phyloP scores from a whole-genome alignment of 1,284 basidiomycete genomes.

The Cutaneotrichosporon mucoides region DNA sequence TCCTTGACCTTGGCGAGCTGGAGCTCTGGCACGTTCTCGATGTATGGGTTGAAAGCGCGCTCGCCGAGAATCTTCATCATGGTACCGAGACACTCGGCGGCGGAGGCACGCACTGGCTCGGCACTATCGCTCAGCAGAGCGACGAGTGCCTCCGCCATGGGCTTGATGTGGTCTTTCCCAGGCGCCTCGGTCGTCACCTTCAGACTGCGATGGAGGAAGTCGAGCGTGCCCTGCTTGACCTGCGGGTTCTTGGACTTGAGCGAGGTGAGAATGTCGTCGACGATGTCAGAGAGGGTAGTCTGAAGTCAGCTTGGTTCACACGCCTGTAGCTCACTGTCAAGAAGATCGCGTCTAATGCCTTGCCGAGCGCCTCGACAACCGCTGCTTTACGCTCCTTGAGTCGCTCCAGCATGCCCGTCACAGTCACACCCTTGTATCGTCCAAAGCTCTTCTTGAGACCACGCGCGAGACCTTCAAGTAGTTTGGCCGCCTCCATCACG shows the following conservation, averaged over 20 bases:
- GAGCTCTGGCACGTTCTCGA: slow-evolving; percentile 84
- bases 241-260: slow-evolving; percentile 92
- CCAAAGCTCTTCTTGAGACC: slow-evolving; percentile 73
- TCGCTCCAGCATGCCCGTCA: slow-evolving; percentile 79
- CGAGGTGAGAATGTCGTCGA: slow-evolving; percentile 75
- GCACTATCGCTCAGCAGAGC: slow-evolving; percentile 78
- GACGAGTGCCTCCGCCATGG: slow-evolving; percentile 73
- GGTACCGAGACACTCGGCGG: slow-evolving; percentile 80
- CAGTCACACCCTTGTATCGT: slow-evolving; percentile 67
- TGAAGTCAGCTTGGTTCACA: slow-evolving; percentile 48
- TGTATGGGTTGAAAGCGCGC: slow-evolving; percentile 77
- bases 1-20: slow-evolving; percentile 93
- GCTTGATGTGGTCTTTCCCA: slow-evolving; percentile 72
- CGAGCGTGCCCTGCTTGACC: slow-evolving; percentile 88
- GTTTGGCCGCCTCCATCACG: slow-evolving; percentile 81
- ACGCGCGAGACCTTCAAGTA: slow-evolving; percentile 80
- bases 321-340: slow-evolving; percentile 58
- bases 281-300: slow-evolving; percentile 75
- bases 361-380: slow-evolving; percentile 84
- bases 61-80: slow-evolving; percentile 98
- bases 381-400: slow-evolving; percentile 91
- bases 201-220: slow-evolving; percentile 80
- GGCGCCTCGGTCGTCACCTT: slow-evolving; percentile 60
- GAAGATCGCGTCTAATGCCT: slow-evolving; percentile 86
- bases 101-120: slow-evolving; percentile 85